Percentiles rank a stretch among this genome's conserved stretches.
Evolutionary conservation across 805 yeast genomes (phyloP).

Genomic region (Hagleromyces aurorensis): DNA sequence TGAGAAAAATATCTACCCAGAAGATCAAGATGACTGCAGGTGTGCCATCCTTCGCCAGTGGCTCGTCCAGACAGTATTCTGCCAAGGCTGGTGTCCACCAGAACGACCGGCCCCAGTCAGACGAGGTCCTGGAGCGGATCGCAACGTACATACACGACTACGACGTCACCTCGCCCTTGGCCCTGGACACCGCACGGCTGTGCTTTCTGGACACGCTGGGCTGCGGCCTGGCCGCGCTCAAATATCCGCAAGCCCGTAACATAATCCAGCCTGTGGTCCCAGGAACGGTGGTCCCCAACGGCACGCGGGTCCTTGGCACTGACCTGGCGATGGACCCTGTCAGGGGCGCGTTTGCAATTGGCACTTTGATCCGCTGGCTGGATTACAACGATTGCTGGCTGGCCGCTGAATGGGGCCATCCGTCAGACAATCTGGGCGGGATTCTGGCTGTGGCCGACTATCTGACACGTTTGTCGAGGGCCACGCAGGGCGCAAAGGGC

Average conservation of each 20-base stretch:
- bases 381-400: constrained; percentile 60
- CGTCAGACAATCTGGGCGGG: constrained; percentile 54
- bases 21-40: too few species aligned
- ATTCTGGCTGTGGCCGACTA: constrained; percentile 52
- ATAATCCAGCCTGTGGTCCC: constrained; percentile 52
- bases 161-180: constrained; percentile 38
- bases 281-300: constrained; percentile 47
- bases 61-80: too few species aligned
- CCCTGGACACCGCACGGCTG: constrained; percentile 45
- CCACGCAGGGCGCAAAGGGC: constrained; percentile 34
- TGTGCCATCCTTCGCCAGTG: too few species aligned
- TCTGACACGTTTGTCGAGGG: constrained; percentile 39
- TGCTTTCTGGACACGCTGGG: constrained; percentile 53
- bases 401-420: constrained; percentile 68
- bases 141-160: constrained; percentile 43
- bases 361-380: constrained; percentile 51
- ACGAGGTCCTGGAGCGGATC: constrained; percentile 41
- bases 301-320: constrained; percentile 50
- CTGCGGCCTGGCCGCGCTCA: constrained; percentile 52
- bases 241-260: constrained; percentile 41
- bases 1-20: too few species aligned
- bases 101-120: constrained; percentile 46
- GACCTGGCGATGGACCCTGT: constrained; percentile 44
- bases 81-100: neutral
- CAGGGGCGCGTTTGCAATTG: constrained; percentile 50